phyloP scores from a whole-genome alignment of 192 early-diverging fungal species.

The Polychytrium aggregatum region DNA sequence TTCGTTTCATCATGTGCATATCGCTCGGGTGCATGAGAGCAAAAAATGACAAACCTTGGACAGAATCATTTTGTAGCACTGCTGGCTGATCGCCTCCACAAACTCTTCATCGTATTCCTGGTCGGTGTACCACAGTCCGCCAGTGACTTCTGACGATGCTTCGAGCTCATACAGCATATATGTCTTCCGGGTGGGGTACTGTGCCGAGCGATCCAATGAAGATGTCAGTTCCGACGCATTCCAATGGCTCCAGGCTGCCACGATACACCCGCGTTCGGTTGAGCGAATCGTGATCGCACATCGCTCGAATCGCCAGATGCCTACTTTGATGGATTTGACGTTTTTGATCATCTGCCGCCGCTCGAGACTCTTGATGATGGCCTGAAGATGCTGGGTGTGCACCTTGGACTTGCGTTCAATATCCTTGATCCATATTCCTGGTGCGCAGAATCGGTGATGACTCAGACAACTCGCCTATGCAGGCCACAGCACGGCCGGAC shows the following conservation, averaged over 20 bases:
- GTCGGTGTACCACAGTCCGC: conserved; percentile 89
- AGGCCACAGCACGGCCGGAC: no score
- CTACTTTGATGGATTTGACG: conserved; percentile 79
- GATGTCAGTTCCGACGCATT: no score
- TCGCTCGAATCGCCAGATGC: not conserved
- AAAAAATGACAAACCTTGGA: no score
- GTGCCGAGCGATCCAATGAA: no score
- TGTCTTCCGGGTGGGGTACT: conserved; percentile 74
- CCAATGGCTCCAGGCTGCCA: no score
- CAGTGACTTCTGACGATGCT: conserved; percentile 79
- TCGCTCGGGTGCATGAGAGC: no score
- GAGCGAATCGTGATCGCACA: no score
- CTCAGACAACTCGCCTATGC: not conserved
- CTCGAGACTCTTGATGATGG: conserved; percentile 69
- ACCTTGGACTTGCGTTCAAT: conserved; percentile 70
- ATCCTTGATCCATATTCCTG: conserved; percentile 74
- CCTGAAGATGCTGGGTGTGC: conserved; percentile 60
- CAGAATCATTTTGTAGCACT: conserved; percentile 65
- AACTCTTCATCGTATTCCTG: conserved; percentile 85
- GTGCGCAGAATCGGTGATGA: not conserved
- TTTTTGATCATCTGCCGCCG: conserved; percentile 71
- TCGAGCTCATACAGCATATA: conserved; percentile 80
- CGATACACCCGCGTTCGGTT: no score
- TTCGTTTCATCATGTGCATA: conserved; percentile 5
- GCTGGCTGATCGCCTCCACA: conserved; percentile 62